phyloP scores from a whole-genome alignment of 768 basidiomycete species.

The Thelephora aurantiotincta region DNA sequence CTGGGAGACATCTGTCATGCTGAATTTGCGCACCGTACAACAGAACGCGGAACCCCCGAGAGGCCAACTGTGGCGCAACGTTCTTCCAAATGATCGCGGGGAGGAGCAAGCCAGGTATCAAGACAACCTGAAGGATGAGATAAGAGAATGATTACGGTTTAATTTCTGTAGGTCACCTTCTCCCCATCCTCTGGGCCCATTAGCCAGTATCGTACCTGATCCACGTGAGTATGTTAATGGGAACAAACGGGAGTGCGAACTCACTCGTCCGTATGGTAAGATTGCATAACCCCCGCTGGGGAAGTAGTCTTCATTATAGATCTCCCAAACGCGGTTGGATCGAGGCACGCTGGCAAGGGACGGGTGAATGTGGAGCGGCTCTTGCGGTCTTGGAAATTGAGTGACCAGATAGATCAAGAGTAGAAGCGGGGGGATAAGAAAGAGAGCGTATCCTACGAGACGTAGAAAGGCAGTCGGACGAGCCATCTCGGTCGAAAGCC shows the following conservation, averaged over 20 bases:
- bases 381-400: constrained; percentile 49
- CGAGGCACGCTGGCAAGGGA: constrained; percentile 48
- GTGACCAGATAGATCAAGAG: constrained; percentile 48
- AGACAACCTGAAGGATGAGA: constrained; percentile 37
- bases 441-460: constrained; percentile 39
- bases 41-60: constrained; percentile 56
- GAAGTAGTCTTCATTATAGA: constrained; percentile 65
- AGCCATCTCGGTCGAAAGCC: constrained; percentile 7
- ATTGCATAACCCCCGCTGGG: constrained; percentile 45
- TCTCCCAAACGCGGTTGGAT: constrained; percentile 42
- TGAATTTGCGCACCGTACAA: constrained; percentile 43
- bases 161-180: constrained; percentile 27
- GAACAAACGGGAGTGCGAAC: not conserved
- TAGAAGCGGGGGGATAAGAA: constrained; percentile 41
- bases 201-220: constrained; percentile 64
- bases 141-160: not conserved
- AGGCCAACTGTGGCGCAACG: constrained; percentile 48
- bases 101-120: constrained; percentile 68
- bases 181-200: constrained; percentile 55
- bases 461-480: constrained; percentile 17
- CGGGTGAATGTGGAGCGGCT: constrained; percentile 31
- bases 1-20: not conserved
- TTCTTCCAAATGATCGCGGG: constrained; percentile 71
- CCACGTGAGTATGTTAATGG: constrained; percentile 2
- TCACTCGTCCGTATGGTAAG: constrained; percentile 41